Percentiles rank a stretch among this genome's conserved stretches.
Conservation (phyloP, 495 filamentous ascomycete species). For the Aspergillus bridgeri region DNA sequence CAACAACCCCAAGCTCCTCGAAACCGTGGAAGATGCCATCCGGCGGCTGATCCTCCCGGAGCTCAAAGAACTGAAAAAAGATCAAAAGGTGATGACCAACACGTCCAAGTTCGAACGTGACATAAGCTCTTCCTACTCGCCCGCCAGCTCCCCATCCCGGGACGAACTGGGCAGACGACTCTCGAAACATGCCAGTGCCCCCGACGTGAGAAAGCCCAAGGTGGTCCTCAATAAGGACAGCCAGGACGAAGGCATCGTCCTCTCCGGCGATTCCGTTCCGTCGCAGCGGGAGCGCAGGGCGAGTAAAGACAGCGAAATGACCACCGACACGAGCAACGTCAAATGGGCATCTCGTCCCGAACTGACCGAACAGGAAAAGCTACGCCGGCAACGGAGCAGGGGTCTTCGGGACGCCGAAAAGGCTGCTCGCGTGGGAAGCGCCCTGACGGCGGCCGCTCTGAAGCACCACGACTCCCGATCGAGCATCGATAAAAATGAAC, state of each 20-base stretch:
- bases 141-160: constrained; percentile 58
- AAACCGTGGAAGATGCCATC: constrained; percentile 95
- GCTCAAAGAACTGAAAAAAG: constrained; percentile 83
- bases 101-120: constrained; percentile 59
- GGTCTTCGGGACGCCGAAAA: constrained; percentile 55
- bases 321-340: constrained; percentile 46
- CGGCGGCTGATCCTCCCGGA: constrained; percentile 88
- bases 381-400: constrained; percentile 58
- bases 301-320: constrained; percentile 44
- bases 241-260: constrained; percentile 54
- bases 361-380: constrained; percentile 49
- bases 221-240: constrained; percentile 61
- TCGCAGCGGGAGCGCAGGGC: constrained; percentile 44
- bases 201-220: constrained; percentile 63
- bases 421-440: constrained; percentile 51
- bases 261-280: constrained; percentile 46
- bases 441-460: constrained; percentile 61
- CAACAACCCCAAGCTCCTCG: constrained; percentile 92
- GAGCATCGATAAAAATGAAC: constrained; percentile 52
- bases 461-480: constrained; percentile 62
- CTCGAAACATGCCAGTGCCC: constrained; percentile 67
- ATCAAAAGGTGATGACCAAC: constrained; percentile 67
- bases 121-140: constrained; percentile 57
- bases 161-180: constrained; percentile 57
- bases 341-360: constrained; percentile 47